Evolutionary conservation across 352 stramenopile genomes (phyloP), one percentile per base, ranked within the genome.

Genomic region (Globisporangium radiosum): DNA sequence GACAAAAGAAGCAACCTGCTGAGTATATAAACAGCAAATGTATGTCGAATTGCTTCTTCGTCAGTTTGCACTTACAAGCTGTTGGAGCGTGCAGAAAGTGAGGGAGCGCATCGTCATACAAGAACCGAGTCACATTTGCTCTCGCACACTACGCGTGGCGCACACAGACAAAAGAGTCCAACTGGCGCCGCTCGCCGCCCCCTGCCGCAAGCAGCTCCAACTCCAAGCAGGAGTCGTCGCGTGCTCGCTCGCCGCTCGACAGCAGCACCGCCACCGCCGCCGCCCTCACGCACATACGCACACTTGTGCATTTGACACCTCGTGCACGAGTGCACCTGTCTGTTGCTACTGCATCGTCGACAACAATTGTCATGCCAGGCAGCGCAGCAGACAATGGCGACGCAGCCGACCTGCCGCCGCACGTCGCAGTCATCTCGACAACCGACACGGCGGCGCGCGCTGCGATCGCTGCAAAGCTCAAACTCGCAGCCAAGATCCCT

Each of bases 391-490:
- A 17, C 14, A 47, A 37, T 45, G 43, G 25, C n/a, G 6, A 50
- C 33, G 54, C 56, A 49, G 39, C 43, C 10, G 44, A 19, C 9
- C 52, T 15, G 17, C 36, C 47, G 45, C 45, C 47, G 10, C 44
- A 49, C 36, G 19, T 54, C 25, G 45, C 50, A 14, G 48, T 65
- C 25, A 44, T 65, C 39, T n/a, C 54, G 47, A 65, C 54, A 9
- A 49, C 45, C 47, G 60, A 65, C 40, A 45, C 53, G 14, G 60
- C 25, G 10, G 60, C 61, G 14, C 61, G 57, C 50, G 56, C 61
- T 52, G 42, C 33, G n/a, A 67, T 67, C 43, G 61, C 61, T n/a
- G 61, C 61, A 25, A 67, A 67, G 19, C 50, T 67, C 48, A 63
- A 64, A 25, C 61, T 64, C 19, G 56, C 56, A 5, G 36, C 54